Percentiles rank a stretch among this genome's conserved stretches.
These are phyloP conservation scores for Onygenales sp. DNA, from an alignment of 2,329 filamentous ascomycete species.

Conservation along the genomic window DNA sequence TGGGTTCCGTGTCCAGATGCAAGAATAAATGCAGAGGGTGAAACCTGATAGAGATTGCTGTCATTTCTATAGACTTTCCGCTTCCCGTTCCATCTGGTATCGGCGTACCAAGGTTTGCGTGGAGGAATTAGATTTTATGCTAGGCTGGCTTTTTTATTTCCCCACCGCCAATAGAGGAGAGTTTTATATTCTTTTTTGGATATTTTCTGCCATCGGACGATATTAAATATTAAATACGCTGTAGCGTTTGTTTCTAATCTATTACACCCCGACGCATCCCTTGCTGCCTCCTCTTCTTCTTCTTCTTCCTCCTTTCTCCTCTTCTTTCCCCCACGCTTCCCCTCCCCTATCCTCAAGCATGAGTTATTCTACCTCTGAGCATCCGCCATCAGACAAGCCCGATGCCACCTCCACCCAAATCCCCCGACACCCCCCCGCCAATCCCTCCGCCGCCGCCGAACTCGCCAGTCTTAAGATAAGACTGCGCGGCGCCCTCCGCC, in stretches of 20 bases:
- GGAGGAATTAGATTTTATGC: too few species aligned
- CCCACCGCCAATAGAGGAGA: too few species aligned
- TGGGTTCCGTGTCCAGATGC: too few species aligned
- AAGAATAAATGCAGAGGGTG: too few species aligned
- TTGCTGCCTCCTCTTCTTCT: constrained; percentile 12
- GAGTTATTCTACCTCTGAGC: constrained; percentile 25
- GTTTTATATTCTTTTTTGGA: neutral
- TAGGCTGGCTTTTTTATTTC: too few species aligned
- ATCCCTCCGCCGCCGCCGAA: constrained; percentile 42
- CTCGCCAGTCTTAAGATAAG: constrained; percentile 55
- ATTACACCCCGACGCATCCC: neutral
- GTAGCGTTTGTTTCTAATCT: too few species aligned
- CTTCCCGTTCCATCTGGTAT: too few species aligned
- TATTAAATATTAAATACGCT: too few species aligned
- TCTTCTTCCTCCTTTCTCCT: constrained; percentile 12
- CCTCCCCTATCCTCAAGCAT: constrained; percentile 24
- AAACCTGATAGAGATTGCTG: too few species aligned
- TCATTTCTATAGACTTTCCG: too few species aligned
- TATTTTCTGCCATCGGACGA: neutral
- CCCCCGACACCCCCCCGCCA: constrained; percentile 35
- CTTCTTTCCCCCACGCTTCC: constrained; percentile 16
- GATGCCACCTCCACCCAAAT: constrained; percentile 34
- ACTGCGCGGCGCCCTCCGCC: constrained; percentile 64
- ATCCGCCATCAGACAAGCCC: constrained; percentile 16
- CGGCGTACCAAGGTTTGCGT: too few species aligned